These are phyloP conservation scores for Diplodia corticola DNA, from an alignment of 2,329 filamentous ascomycete species.

Conservation along the genomic window DNA sequence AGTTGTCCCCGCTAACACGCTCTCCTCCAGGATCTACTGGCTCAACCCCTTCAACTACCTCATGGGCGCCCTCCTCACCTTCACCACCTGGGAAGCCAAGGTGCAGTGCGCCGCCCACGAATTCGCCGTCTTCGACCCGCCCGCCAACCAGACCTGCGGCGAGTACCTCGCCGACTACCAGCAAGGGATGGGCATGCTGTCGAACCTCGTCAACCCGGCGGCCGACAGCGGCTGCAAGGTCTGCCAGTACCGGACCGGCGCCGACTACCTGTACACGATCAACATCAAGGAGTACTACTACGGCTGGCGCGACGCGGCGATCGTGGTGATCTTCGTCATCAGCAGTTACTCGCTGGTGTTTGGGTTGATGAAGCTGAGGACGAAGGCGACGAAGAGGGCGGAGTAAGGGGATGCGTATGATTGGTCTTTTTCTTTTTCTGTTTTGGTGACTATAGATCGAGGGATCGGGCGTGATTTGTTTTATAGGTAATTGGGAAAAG, in stretches of 20 bases:
- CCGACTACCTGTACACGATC: slow-evolving; percentile 61
- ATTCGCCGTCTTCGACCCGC: slow-evolving; percentile 50
- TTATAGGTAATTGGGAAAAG: no score
- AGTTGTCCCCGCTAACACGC: no score
- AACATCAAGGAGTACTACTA: slow-evolving; percentile 60
- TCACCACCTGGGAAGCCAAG: slow-evolving; percentile 44
- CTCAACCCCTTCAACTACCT: slow-evolving; percentile 48
- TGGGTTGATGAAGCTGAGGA: slow-evolving; percentile 45
- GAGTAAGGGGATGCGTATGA: slow-evolving; percentile 26
- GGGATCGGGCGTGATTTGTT: not conserved
- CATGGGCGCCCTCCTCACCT: slow-evolving; percentile 43
- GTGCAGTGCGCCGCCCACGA: slow-evolving; percentile 41
- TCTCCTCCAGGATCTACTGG: slow-evolving; percentile 32
- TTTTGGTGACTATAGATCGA: not conserved
- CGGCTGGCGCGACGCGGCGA: slow-evolving; percentile 66
- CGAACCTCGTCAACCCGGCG: slow-evolving; percentile 61
- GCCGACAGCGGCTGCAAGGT: slow-evolving; percentile 59
- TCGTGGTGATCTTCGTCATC: slow-evolving; percentile 58
- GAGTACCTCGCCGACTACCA: slow-evolving; percentile 60
- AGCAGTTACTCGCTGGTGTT: slow-evolving; percentile 56
- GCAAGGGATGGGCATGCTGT: slow-evolving; percentile 46
- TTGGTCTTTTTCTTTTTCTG: not conserved
- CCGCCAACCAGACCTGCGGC: slow-evolving; percentile 55
- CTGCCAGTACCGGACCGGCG: slow-evolving; percentile 59
- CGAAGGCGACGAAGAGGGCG: slow-evolving; percentile 44